Evolutionary conservation across 2,329 filamentous ascomycete genomes (phyloP), one percentile per base, ranked within the genome.

Genomic region (Colletotrichum eremochloae): DNA sequence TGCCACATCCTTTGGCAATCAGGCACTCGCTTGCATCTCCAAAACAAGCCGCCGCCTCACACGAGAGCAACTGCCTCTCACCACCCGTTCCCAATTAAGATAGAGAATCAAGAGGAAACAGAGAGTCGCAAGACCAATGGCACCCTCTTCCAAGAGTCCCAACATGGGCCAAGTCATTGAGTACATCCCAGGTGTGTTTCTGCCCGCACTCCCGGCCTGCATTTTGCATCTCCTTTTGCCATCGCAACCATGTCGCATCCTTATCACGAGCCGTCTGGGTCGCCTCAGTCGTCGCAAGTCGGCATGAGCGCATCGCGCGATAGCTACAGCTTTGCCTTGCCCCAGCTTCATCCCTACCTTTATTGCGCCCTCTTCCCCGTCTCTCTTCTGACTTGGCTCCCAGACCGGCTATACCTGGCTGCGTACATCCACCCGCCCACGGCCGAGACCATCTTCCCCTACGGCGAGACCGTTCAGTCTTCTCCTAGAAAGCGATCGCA

Each of bases 391-490:
- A 86, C 81, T 64, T 80, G 72, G 73, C 76, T 82, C 71, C 71
- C 83, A 97, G 96, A 98, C 84, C 94, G 96, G 70, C 88, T 99
- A 63, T 99, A 98, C 81, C 91, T 99, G 76, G 96, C 94, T 76
- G 95, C 96, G 50, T 99, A 98, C 82, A 90, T 93, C 65, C 91
- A 94, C 76, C 86, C 93, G 60, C 96, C 96, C 48, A 93, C 92
- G 76, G 89, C 91, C 76, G 90, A 93, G 75, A 97, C 96, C 44
- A 88, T 92, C 50, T 98, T 98, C 81, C 96, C 96, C 60, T 97
- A 95, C 82, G 91, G 93, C 67, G 83, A 81, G 72, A 76, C 93
- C 91, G 31, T 73, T 33, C 74, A 76, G 46, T 72, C 67, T 12
- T 79, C 80, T 15, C 76, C 81, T 31, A 80, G 77, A 73, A 83